A percentile compares a stretch with the other conserved stretches of the same genome.
Evolutionary conservation across 2,329 filamentous ascomycete species (phyloP).

Genomic region (Periconia sp.): DNA sequence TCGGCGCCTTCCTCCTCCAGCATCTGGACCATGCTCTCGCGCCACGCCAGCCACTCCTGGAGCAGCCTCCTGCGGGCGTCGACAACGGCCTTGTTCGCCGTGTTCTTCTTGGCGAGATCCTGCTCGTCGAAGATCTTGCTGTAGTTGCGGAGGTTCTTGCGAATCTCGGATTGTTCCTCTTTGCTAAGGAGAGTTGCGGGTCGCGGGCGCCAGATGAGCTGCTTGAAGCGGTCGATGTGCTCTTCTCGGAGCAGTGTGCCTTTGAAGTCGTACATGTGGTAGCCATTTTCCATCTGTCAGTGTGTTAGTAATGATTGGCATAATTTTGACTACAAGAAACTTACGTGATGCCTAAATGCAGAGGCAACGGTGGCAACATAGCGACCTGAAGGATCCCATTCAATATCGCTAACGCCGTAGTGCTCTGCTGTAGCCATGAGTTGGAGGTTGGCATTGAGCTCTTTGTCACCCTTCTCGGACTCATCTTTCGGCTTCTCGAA

Average conservation of each 20-base stretch:
- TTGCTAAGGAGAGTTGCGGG: slow-evolving; percentile 90
- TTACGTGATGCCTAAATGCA: slow-evolving; percentile 93
- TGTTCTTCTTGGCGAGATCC: slow-evolving; percentile 90
- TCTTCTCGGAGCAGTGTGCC: slow-evolving; percentile 89
- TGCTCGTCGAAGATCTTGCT: slow-evolving; percentile 93
- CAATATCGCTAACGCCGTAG: slow-evolving; percentile 96
- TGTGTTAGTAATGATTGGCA: slow-evolving; percentile 17
- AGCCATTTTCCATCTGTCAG: slow-evolving; percentile 94
- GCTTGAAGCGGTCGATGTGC: slow-evolving; percentile 95
- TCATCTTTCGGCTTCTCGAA: slow-evolving; percentile 80
- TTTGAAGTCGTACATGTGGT: slow-evolving; percentile 97
- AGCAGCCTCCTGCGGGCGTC: slow-evolving; percentile 83
- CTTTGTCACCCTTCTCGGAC: slow-evolving; percentile 90
- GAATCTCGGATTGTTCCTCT: slow-evolving; percentile 96
- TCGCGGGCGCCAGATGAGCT: slow-evolving; percentile 92
- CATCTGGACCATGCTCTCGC: slow-evolving; percentile 72
- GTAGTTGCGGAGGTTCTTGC: slow-evolving; percentile 98
- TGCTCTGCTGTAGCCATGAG: slow-evolving; percentile 93
- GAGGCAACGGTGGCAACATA: slow-evolving; percentile 94
- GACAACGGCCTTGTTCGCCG: slow-evolving; percentile 91
- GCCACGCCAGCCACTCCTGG: slow-evolving; percentile 88
- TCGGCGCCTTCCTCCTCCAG: slow-evolving; percentile 62
- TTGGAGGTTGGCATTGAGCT: slow-evolving; percentile 91
- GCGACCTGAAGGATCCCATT: slow-evolving; percentile 96
- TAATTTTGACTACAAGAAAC: slow-evolving; percentile 63